Base-by-base conservation (phyloP, 345 rosid species). In the Jatropha curcas region DNA sequence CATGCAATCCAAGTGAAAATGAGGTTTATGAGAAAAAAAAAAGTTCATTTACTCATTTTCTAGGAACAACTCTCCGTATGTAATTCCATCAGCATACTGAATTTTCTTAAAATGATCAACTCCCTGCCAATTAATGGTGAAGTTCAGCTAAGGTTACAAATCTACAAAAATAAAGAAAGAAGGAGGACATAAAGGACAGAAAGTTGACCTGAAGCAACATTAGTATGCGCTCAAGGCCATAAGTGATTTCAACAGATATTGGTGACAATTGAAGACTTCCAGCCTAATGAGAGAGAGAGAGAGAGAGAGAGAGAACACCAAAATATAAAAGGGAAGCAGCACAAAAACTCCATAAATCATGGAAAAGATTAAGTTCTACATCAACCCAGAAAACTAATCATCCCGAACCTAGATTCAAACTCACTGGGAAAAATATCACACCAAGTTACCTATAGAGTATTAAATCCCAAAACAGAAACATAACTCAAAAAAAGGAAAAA, bases 21-120 rank as follows among this genome's bases (percentile, higher is more conserved):
- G 33, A 60, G 5, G 20, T 37, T 25, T 19, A 33, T 34, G 39
- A 8, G 20, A 33, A 22, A 37, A 46, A 34, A 68, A 57, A 65
- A 53, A 64, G 56, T 70, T 71, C 33, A 76, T 64, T 76, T 92
- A 94, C 98, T 94, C 98, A 76, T 90, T 94, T 85, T 94, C 97
- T 86, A 89, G 79, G 81, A 94, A 94, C 61, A 94, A 85, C 82
- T 94, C 98, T 72, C 97, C 98, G 67, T 94, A 94, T 78, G 97
- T 90, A 79, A 94, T 92, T 62, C 98, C 98, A 81, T 88, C 85
- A 71, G 97, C 93, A 81, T 94, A 94, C 62, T 82, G 86, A 69
- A 94, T 94, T 76, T 92, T 94, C 78, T 94, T 94, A 79, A 94
- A 94, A 88, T 94, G 98, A 76, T 94, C 98, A 80, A 94, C 98